Conservation (phyloP, 768 basidiomycete species). For the Sporobolomyces pararoseus region DNA sequence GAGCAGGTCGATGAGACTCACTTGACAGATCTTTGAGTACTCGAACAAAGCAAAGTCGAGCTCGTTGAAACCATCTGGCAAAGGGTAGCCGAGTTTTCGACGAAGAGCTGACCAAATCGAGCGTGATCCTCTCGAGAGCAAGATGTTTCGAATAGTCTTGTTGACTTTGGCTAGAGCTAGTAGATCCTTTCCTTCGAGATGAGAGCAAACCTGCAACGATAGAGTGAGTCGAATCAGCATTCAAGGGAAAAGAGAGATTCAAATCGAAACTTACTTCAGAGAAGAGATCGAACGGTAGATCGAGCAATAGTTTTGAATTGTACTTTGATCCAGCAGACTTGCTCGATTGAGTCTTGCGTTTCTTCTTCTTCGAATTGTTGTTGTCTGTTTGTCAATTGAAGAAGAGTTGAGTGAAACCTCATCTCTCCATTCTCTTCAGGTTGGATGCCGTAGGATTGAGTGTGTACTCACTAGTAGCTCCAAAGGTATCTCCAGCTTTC, state of each 20-base stretch:
- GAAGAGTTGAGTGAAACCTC: too few relatives aligned
- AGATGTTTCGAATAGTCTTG: not conserved
- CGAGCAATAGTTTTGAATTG: not conserved
- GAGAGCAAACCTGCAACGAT: not conserved
- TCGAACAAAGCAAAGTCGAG: not conserved
- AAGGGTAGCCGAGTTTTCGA: not conserved
- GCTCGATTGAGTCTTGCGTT: too few relatives aligned
- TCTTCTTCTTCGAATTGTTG: too few relatives aligned
- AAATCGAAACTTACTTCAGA: not conserved
- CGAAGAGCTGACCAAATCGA: not conserved
- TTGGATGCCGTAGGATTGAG: too few relatives aligned
- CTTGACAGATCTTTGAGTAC: not conserved
- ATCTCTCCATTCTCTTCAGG: too few relatives aligned
- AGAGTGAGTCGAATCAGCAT: not conserved
- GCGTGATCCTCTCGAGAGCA: not conserved
- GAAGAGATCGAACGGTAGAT: not conserved
- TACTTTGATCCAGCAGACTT: not conserved
- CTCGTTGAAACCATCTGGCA: not conserved
- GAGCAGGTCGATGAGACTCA: not conserved
- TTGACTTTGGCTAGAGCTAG: not conserved
- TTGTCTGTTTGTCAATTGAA: too few relatives aligned
- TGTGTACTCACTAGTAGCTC: too few relatives aligned
- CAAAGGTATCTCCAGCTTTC: too few relatives aligned
- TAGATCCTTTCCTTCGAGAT: not conserved
- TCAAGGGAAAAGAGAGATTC: not conserved